phyloP scores from a whole-genome alignment of 2,329 filamentous ascomycete genomes.

The Diaporthe humulicola region DNA sequence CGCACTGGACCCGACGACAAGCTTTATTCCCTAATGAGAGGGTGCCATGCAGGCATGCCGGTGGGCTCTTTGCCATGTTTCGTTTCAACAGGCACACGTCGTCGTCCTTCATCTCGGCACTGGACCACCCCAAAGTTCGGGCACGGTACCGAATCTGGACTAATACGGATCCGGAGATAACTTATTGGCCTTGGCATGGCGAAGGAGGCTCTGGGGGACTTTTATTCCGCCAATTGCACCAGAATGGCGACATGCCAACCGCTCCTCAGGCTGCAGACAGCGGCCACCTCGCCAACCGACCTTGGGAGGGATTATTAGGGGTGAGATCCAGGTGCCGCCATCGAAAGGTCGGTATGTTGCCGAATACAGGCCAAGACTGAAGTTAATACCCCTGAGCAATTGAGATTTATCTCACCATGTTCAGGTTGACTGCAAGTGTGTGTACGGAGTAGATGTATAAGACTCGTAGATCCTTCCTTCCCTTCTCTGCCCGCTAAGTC shows the following conservation, averaged over 20 bases:
- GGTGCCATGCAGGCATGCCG: background rate
- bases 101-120: conserved; percentile 26
- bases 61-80: conserved; percentile 19
- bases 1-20: background rate
- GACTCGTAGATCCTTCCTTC: background rate
- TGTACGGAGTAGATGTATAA: background rate
- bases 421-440: background rate
- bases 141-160: conserved; percentile 23
- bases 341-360: conserved; percentile 5
- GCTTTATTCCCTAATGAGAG: conserved; percentile 19
- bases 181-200: conserved; percentile 8
- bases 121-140: conserved; percentile 7
- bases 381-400: conserved; percentile 16
- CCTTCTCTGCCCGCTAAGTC: background rate
- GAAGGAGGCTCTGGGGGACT: conserved; percentile 11
- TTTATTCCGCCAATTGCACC: conserved; percentile 32
- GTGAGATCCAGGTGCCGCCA: background rate
- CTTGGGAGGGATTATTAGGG: background rate
- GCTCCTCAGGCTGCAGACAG: conserved; percentile 7
- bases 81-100: conserved; percentile 20
- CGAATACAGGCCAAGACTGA: background rate
- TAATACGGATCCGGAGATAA: conserved; percentile 25
- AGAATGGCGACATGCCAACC: conserved; percentile 7
- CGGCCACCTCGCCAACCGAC: background rate
- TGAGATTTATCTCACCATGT: background rate